Conservation (phyloP, 179 eudicot species). For the Pouteria campechiana region DNA sequence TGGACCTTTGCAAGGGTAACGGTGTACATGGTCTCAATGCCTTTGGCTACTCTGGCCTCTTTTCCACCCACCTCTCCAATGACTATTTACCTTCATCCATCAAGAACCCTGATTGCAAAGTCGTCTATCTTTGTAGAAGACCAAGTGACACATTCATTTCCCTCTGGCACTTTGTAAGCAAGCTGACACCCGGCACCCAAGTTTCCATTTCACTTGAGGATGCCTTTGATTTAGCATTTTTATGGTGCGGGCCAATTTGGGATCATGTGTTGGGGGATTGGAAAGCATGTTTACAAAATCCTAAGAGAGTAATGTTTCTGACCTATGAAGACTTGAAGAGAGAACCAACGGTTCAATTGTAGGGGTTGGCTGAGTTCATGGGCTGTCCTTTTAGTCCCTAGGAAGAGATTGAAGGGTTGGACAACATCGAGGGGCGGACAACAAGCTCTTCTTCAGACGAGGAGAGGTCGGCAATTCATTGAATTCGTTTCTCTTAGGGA, state of each 20-base stretch:
- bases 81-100: constrained; percentile 5
- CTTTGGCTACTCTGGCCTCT: constrained; percentile 7
- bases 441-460: constrained; percentile 21
- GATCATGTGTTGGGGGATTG: constrained; percentile 10
- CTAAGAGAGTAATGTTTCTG: not conserved
- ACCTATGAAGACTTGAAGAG: constrained; percentile 9
- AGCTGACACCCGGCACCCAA: not conserved
- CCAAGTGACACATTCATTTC: constrained; percentile 19
- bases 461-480: constrained; percentile 30
- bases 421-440: constrained; percentile 21
- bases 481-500: too few relatives aligned
- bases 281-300: constrained; percentile 2
- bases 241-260: constrained; percentile 14
- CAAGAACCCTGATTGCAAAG: constrained; percentile 5
- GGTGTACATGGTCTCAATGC: constrained; percentile 2
- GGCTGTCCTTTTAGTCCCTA: constrained; percentile 3
- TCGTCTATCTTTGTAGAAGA: constrained; percentile 18
- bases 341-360: not conserved
- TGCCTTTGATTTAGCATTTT: not conserved
- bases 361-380: constrained; percentile 8
- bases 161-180: constrained; percentile 8
- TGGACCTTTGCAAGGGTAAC: constrained; percentile 5
- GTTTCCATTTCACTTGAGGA: not conserved
- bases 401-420: constrained; percentile 7
- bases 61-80: constrained; percentile 16